Evolutionary conservation across 2,329 filamentous ascomycete genomes (phyloP).

Genomic region (Scolecobasidium constrictum): DNA sequence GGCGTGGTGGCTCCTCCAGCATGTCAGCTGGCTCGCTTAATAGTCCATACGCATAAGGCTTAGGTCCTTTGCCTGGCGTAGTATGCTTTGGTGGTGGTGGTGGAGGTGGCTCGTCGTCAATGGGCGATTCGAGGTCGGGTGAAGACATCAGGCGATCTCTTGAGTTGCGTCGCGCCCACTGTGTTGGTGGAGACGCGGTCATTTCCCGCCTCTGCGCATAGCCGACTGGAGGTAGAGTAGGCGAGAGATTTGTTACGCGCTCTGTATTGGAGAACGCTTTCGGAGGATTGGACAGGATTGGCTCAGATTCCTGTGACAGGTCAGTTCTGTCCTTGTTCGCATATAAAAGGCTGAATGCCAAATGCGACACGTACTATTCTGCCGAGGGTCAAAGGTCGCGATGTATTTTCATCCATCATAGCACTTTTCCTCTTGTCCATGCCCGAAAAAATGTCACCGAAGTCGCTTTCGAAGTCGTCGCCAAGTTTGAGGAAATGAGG

Average conservation of each 20-base stretch:
- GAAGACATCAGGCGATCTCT: slow-evolving; percentile 9
- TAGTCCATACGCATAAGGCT: background rate
- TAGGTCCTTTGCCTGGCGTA: background rate
- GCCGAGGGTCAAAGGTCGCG: background rate
- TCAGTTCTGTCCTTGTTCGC: background rate
- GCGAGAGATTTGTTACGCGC: background rate
- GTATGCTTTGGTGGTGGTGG: slow-evolving; percentile 7
- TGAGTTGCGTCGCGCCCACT: slow-evolving; percentile 8
- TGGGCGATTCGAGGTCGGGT: slow-evolving; percentile 3
- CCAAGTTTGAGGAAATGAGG: background rate
- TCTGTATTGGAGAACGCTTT: background rate
- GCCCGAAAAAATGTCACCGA: slow-evolving; percentile 1
- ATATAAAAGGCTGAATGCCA: background rate
- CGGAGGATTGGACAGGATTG: background rate
- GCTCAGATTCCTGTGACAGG: slow-evolving; percentile 2
- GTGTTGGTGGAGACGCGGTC: background rate
- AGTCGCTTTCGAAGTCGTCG: slow-evolving; percentile 1
- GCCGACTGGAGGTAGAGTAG: background rate
- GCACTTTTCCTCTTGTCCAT: background rate
- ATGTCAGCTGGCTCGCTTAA: background rate
- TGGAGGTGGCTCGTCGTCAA: slow-evolving; percentile 6
- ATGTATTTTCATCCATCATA: background rate
- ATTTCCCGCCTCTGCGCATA: background rate
- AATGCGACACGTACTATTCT: background rate
- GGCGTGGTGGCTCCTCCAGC: background rate